Evolutionary conservation across 441 rosid species (phyloP).

Genomic region (Raphanus hybrid): DNA sequence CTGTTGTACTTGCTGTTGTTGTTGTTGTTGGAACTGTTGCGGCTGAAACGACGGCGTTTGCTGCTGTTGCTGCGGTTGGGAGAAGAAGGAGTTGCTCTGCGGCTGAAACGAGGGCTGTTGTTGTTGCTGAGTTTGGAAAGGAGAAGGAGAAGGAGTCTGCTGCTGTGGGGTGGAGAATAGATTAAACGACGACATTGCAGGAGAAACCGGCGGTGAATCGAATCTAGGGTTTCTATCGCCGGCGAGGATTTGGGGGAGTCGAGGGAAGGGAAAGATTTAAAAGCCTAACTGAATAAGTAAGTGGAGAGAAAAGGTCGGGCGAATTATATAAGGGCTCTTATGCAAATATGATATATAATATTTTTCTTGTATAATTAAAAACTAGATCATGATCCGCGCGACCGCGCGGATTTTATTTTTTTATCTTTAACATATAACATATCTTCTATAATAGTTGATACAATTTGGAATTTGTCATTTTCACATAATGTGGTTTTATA

Average conservation of each 20-base stretch:
- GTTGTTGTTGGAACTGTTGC: slow-evolving; percentile 53
- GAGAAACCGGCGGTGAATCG: slow-evolving; percentile 16
- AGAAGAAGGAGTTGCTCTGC: slow-evolving; percentile 47
- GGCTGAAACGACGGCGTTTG: slow-evolving; percentile 48
- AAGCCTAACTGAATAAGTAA: slow-evolving; percentile 24
- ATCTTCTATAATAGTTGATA: too few species aligned
- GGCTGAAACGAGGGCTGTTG: slow-evolving; percentile 43
- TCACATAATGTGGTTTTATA: too few species aligned
- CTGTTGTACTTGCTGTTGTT: slow-evolving; percentile 63
- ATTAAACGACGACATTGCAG: slow-evolving; percentile 73
- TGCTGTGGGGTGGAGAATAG: slow-evolving; percentile 71
- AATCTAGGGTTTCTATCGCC: slow-evolving; percentile 32
- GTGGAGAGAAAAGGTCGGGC: too few species aligned
- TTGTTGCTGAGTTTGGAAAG: slow-evolving; percentile 51
- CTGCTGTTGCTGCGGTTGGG: slow-evolving; percentile 51
- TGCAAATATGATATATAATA: too few species aligned
- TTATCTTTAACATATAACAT: too few species aligned
- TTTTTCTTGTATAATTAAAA: background rate
- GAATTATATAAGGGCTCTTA: too few species aligned
- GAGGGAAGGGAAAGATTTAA: slow-evolving; percentile 23
- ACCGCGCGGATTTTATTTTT: too few species aligned
- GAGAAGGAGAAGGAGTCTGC: slow-evolving; percentile 7
- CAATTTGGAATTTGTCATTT: too few species aligned
- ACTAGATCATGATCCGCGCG: background rate
- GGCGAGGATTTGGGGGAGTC: slow-evolving; percentile 30